Evolutionary conservation across 805 yeast species (phyloP).

Genomic region (Wickerhamia fluorescens): DNA sequence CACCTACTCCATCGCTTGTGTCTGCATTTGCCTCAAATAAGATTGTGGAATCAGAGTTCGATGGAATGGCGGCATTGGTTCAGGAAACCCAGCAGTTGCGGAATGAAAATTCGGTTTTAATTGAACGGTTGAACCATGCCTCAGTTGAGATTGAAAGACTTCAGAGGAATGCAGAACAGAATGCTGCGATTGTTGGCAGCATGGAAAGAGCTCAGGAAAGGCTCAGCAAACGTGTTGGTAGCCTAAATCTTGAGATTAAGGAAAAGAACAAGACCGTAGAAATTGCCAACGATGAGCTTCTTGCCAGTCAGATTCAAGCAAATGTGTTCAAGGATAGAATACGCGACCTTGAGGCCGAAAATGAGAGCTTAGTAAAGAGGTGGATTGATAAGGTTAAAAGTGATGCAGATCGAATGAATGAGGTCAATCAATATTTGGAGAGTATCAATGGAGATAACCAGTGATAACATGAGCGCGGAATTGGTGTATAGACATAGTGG

Average conservation of each 20-base stretch:
- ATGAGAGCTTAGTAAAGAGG: conserved; percentile 41
- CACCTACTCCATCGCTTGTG: conserved; percentile 1
- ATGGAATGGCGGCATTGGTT: background rate
- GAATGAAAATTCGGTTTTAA: conserved; percentile 1
- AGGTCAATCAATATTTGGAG: conserved; percentile 22
- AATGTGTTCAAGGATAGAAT: conserved; percentile 29
- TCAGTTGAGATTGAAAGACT: conserved; percentile 3
- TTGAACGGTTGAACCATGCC: background rate
- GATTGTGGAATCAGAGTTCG: background rate
- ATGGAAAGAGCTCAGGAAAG: conserved; percentile 12
- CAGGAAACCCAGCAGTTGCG: conserved; percentile 13
- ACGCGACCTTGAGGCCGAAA: conserved; percentile 32
- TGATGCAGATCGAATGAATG: conserved; percentile 58
- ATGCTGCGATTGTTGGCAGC: conserved; percentile 6
- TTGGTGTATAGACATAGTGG: too few species aligned
- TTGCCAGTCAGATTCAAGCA: conserved; percentile 52
- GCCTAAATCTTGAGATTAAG: conserved; percentile 20
- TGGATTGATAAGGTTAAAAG: conserved; percentile 36
- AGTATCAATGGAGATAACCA: too few species aligned
- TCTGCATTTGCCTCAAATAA: background rate
- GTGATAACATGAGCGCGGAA: too few species aligned
- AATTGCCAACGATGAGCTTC: conserved; percentile 58
- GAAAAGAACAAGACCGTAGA: conserved; percentile 53
- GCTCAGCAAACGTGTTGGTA: conserved; percentile 14
- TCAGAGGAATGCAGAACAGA: conserved; percentile 1